Percentiles rank a stretch among this genome's conserved stretches.
Evolutionary conservation across 1,139 yeast species (phyloP).

Genomic region (Pichia sp.): DNA sequence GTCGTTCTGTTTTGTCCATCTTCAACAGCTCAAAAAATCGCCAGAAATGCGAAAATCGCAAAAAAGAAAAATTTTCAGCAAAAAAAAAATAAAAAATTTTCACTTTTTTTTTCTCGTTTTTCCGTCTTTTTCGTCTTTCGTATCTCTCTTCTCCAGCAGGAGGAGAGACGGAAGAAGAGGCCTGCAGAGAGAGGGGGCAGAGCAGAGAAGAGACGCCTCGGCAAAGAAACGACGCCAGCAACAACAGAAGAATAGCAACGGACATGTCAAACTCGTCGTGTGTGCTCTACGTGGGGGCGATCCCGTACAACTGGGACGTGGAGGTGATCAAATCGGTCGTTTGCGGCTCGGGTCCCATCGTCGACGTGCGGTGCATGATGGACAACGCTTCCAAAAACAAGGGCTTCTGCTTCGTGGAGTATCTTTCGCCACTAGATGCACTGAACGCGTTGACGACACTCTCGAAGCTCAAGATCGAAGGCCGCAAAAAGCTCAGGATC

Average conservation of each 20-base stretch:
- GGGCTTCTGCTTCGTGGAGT: slow-evolving; percentile 64
- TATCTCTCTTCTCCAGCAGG: neutral
- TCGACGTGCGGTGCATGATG: slow-evolving; percentile 59
- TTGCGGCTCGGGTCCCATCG: slow-evolving; percentile 60
- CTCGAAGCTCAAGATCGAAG: slow-evolving; percentile 43
- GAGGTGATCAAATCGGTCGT: slow-evolving; percentile 53
- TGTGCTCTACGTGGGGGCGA: slow-evolving; percentile 55
- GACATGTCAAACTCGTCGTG: slow-evolving; percentile 26
- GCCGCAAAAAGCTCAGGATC: slow-evolving; percentile 44
- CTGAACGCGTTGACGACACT: slow-evolving; percentile 43
- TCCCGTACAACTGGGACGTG: slow-evolving; percentile 66
- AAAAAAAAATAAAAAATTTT: slow-evolving; percentile 3
- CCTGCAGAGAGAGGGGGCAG: neutral
- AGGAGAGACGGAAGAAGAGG: neutral
- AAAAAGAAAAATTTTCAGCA: slow-evolving; percentile 3
- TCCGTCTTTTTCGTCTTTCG: neutral
- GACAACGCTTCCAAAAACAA: slow-evolving; percentile 62
- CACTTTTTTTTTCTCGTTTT: slow-evolving; percentile 1
- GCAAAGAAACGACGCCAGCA: no score
- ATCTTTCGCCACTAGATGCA: slow-evolving; percentile 49
- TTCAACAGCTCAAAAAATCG: neutral
- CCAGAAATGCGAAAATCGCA: slow-evolving; percentile 2
- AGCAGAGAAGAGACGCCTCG: neutral
- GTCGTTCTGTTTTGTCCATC: neutral
- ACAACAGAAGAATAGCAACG: neutral